Evolutionary conservation across 345 rosid species (phyloP).

Genomic region (Gossypium sturtianum): DNA sequence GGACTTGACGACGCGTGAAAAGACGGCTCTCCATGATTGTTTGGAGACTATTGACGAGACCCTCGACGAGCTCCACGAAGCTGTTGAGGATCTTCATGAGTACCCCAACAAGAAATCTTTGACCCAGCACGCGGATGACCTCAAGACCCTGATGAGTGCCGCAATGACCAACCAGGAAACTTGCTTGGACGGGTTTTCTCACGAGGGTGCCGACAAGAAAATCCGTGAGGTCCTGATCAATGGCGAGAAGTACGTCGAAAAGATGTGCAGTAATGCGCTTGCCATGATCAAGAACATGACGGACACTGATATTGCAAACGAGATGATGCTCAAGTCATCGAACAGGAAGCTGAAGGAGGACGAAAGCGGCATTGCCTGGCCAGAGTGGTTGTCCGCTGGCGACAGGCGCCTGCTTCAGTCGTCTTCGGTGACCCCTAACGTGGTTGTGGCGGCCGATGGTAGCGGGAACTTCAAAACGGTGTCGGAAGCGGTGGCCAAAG

Average conservation of each 20-base stretch:
- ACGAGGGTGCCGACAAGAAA: conserved; percentile 43
- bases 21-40: conserved; percentile 81
- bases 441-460: conserved; percentile 80
- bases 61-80: conserved; percentile 63
- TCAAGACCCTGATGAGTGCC: conserved; percentile 71
- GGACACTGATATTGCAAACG: conserved; percentile 36
- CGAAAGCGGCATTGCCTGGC: conserved; percentile 40
- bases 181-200: conserved; percentile 84
- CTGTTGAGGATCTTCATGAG: conserved; percentile 44
- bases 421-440: conserved; percentile 46
- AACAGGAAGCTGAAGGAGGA: conserved; percentile 35
- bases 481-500: conserved; percentile 62
- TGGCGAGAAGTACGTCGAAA: conserved; percentile 42
- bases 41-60: conserved; percentile 81
- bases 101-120: conserved; percentile 69
- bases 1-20: conserved; percentile 47
- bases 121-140: conserved; percentile 63
- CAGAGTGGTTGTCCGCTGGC: conserved; percentile 59
- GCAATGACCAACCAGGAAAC: conserved; percentile 92
- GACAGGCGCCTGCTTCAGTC: conserved; percentile 71
- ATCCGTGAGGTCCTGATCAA: conserved; percentile 30
- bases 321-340: conserved; percentile 13
- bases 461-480: conserved; percentile 63
- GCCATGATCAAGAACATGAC: conserved; percentile 54
- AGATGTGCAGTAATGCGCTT: conserved; percentile 46